Conservation (phyloP, 2,329 filamentous ascomycete genomes). For the Graphilbum fragrans region DNA sequence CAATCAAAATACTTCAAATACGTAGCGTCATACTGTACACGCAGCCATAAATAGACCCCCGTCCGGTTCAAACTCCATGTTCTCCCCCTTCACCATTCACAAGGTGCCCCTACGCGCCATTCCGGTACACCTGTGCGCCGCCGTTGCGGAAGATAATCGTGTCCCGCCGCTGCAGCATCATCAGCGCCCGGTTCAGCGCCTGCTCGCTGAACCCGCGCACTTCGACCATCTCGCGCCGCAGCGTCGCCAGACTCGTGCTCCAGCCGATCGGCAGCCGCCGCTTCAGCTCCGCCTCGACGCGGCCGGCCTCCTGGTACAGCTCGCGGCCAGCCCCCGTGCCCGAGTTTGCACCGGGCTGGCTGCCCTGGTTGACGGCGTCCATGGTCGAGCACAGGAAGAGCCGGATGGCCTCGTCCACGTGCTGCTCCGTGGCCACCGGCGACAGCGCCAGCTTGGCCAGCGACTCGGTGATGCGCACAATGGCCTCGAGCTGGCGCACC, state of each 20-base stretch:
- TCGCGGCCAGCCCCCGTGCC: conserved; percentile 61
- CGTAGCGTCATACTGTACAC: no score
- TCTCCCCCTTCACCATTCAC: neutral
- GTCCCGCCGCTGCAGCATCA: conserved; percentile 77
- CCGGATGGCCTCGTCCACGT: conserved; percentile 95
- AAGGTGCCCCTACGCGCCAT: conserved; percentile 39
- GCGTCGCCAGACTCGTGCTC: conserved; percentile 78
- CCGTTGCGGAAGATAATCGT: conserved; percentile 73
- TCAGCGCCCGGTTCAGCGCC: conserved; percentile 69
- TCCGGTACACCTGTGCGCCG: conserved; percentile 62
- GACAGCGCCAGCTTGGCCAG: conserved; percentile 84
- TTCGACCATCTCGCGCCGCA: conserved; percentile 85
- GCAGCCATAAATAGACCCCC: no score
- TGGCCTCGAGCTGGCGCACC: conserved; percentile 90
- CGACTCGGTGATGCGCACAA: conserved; percentile 92
- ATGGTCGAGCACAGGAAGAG: conserved; percentile 94
- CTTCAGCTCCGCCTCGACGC: conserved; percentile 81
- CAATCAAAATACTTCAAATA: neutral
- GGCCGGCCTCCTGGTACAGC: conserved; percentile 77
- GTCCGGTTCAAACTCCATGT: neutral
- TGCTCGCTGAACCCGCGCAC: conserved; percentile 83
- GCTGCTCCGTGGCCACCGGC: conserved; percentile 74
- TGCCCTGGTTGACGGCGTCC: conserved; percentile 90
- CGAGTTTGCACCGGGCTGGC: conserved; percentile 18
- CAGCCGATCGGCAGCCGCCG: conserved; percentile 85